These are phyloP conservation scores for Carex sylvatica DNA, from an alignment of 202 grass and related monocot genomes.

Conservation along the genomic window DNA sequence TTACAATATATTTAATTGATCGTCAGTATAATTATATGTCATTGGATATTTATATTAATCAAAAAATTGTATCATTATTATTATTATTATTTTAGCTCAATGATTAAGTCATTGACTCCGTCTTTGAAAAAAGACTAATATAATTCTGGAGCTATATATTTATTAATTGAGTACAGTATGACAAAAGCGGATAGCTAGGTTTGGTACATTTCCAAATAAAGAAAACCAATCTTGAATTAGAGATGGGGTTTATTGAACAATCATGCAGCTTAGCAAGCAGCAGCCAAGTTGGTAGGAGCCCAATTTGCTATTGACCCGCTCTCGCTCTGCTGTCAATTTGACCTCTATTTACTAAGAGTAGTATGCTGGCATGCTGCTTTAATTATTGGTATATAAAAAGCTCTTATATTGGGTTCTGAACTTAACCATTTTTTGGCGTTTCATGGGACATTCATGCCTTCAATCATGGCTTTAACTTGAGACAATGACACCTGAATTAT, in stretches of 20 bases:
- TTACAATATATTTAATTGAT: no score
- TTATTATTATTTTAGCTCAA: no score
- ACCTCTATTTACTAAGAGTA: not conserved
- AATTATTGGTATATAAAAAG: not conserved
- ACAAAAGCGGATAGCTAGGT: not conserved
- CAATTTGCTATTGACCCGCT: not conserved
- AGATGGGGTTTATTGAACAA: not conserved
- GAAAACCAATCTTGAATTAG: not conserved
- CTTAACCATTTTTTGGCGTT: not conserved
- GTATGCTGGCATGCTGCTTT: not conserved
- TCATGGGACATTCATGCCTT: not conserved
- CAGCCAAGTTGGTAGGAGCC: not conserved
- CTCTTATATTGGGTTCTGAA: not conserved
- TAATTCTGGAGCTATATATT: not conserved
- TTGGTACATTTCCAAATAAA: not conserved
- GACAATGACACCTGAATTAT: not conserved
- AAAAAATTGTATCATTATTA: no score
- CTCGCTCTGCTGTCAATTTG: conserved; percentile 1
- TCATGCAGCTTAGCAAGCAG: not conserved
- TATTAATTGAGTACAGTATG: not conserved
- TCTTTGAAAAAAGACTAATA: not conserved
- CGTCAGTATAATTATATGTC: no score
- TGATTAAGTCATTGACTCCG: no score
- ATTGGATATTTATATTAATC: no score
- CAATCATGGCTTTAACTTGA: not conserved